Evolutionary conservation across 495 filamentous ascomycete genomes (phyloP).

Genomic region (Annulohypoxylon nitens): DNA sequence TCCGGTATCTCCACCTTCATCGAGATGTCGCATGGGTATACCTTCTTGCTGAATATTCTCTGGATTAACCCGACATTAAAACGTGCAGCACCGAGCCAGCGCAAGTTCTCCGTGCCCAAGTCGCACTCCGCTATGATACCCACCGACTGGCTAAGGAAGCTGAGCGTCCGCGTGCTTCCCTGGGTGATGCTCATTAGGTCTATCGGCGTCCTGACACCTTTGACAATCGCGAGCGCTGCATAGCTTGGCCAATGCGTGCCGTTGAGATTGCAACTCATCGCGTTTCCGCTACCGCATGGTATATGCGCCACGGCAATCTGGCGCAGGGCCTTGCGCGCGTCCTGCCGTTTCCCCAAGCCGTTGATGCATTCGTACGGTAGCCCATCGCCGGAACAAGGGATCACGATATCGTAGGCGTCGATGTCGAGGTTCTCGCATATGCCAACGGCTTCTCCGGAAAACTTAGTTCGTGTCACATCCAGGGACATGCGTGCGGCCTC

Average conservation of each 20-base stretch:
- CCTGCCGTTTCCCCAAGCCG: slow-evolving; percentile 79
- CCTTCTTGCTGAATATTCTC: slow-evolving; percentile 75
- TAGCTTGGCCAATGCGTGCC: slow-evolving; percentile 82
- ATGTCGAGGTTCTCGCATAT: slow-evolving; percentile 85
- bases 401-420: slow-evolving; percentile 82
- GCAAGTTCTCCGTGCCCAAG: slow-evolving; percentile 86
- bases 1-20: slow-evolving; percentile 83
- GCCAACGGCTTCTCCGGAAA: slow-evolving; percentile 81
- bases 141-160: slow-evolving; percentile 91
- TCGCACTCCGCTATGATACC: slow-evolving; percentile 93
- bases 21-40: slow-evolving; percentile 91
- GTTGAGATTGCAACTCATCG: slow-evolving; percentile 89
- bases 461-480: slow-evolving; percentile 79
- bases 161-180: slow-evolving; percentile 75
- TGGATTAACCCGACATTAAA: slow-evolving; percentile 87
- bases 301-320: slow-evolving; percentile 90
- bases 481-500: slow-evolving; percentile 82
- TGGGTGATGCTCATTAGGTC: slow-evolving; percentile 93
- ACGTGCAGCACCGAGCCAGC: slow-evolving; percentile 89
- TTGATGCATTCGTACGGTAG: slow-evolving; percentile 96
- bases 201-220: slow-evolving; percentile 82
- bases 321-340: slow-evolving; percentile 79
- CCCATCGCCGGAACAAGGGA: slow-evolving; percentile 93
- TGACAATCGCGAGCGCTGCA: slow-evolving; percentile 84
- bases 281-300: slow-evolving; percentile 94